These are phyloP conservation scores for Populus simonii DNA, from an alignment of 345 rosid genomes.

Conservation along the genomic window DNA sequence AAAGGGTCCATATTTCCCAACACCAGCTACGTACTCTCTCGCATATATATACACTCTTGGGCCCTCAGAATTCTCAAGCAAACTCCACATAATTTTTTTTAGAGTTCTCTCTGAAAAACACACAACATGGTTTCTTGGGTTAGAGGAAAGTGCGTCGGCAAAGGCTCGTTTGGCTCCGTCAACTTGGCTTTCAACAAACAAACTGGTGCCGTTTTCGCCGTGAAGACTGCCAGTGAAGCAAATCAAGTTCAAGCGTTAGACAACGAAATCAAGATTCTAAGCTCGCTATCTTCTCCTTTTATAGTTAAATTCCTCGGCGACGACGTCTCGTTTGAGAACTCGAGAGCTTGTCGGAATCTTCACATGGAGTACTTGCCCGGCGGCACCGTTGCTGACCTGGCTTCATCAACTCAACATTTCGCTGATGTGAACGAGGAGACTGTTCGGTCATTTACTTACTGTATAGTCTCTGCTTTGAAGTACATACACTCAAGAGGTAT, in stretches of 20 bases:
- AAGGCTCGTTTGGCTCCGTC: conserved; percentile 64
- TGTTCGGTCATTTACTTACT: conserved; percentile 44
- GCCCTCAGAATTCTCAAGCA: conserved; percentile 5
- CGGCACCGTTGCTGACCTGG: conserved; percentile 53
- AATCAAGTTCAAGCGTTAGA: conserved; percentile 43
- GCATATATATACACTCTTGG: conserved; percentile 13
- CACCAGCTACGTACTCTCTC: neutral
- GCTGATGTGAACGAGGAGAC: conserved; percentile 31
- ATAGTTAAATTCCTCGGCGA: conserved; percentile 53
- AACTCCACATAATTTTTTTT: neutral
- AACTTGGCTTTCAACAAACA: conserved; percentile 32
- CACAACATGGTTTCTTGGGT: conserved; percentile 39
- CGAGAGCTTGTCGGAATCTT: conserved; percentile 51
- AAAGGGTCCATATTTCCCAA: neutral
- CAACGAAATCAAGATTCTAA: conserved; percentile 53
- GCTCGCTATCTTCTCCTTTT: conserved; percentile 43
- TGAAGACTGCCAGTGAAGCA: conserved; percentile 44
- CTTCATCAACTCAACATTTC: conserved; percentile 1
- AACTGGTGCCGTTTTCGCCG: conserved; percentile 52
- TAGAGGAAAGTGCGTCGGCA: conserved; percentile 51
- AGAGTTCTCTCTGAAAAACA: neutral
- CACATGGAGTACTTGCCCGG: conserved; percentile 61
- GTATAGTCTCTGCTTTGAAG: conserved; percentile 55
- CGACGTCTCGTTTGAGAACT: conserved; percentile 36
- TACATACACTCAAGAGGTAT: conserved; percentile 56